A percentile compares a stretch with the other conserved stretches of the same genome.
Conservation (phyloP, 495 filamentous ascomycete genomes). For the Trichoderma reesei region DNA sequence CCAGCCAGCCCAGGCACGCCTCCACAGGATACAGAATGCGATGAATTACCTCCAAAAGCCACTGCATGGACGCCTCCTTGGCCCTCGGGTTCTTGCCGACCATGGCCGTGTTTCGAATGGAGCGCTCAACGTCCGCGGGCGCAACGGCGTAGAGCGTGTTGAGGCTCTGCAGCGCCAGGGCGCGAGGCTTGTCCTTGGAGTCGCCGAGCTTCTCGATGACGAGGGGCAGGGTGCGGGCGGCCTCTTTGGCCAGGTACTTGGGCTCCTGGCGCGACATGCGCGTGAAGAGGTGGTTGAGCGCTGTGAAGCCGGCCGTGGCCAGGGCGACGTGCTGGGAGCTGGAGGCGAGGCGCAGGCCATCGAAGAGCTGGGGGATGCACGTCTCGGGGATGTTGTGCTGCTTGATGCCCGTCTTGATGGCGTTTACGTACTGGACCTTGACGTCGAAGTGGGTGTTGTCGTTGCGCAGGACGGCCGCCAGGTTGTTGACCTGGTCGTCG, state of each 20-base stretch:
- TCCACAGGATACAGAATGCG: not conserved
- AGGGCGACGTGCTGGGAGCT: conserved; percentile 59
- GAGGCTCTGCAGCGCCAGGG: conserved; percentile 60
- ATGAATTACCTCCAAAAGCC: conserved; percentile 56
- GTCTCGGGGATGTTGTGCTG: conserved; percentile 71
- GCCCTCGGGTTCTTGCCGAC: conserved; percentile 68
- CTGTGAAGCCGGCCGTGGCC: conserved; percentile 68
- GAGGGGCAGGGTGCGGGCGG: conserved; percentile 55
- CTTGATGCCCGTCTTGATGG: conserved; percentile 78
- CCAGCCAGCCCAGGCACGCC: not conserved
- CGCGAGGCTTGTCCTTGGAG: conserved; percentile 69
- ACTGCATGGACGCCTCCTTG: conserved; percentile 74
- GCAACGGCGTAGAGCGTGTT: conserved; percentile 61
- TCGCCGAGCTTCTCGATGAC: conserved; percentile 83
- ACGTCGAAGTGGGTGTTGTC: conserved; percentile 54
- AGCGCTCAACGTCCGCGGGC: conserved; percentile 63
- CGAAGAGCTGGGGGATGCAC: conserved; percentile 63
- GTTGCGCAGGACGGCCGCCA: conserved; percentile 57
- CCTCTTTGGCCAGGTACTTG: conserved; percentile 53
- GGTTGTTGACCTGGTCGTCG: conserved; percentile 53
- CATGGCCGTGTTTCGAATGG: conserved; percentile 68
- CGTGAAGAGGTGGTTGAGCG: conserved; percentile 74
- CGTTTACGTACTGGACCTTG: conserved; percentile 60
- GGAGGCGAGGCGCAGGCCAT: conserved; percentile 58
- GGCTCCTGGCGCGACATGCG: conserved; percentile 74